Evolutionary conservation across 305 asterid genomes (phyloP), one percentile per base, ranked within the genome.

Genomic region (Fraxinus xanthoxyloides): DNA sequence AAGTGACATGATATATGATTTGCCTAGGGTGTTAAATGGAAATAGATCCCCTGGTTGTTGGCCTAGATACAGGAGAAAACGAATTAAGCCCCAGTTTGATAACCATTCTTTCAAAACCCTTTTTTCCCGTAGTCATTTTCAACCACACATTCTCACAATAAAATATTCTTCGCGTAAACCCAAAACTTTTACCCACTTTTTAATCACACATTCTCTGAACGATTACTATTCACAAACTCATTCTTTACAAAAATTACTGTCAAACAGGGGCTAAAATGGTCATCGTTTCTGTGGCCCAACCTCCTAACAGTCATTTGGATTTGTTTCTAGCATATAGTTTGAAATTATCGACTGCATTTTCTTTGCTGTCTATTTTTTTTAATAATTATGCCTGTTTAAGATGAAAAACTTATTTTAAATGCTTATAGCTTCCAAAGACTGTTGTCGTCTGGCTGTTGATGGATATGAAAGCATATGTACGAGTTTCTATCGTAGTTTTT

Each of bases 61-160:
- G 75, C 56, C 76, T 63, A 3, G 76, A 84, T 54, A 65, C 86
- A 40, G 61, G 78, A 69, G 67, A 82, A 72, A 54, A 54, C 24
- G 46, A 24, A 24, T 70, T 76, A 46, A 46, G 59, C 21, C 59
- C 59, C 21, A 13, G 59, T 46, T 46, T 46, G 59, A 46, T 46
- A 46, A 46, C 59, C 59, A 46, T 46, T 46, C 59, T 15, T 46
- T 46, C 59, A 46, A 46, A 46, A 13, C 59, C 59, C 2, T 46
- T 46, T 46, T 46, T 46, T 46, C 4, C 19, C 7, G 7, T 46
- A 46, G 7, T 46, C 59, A 46, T 46, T 46, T 13, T 46, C 19
- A 46, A 46, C 59, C 59, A 46, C 56, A 46, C 59, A 13, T 46
- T 46, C 21, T 46, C 59, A 17, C 19, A 4, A 15, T 46, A 46